phyloP scores from a whole-genome alignment of 176 grass and related monocot species.

The Eragrostis nindensis region DNA sequence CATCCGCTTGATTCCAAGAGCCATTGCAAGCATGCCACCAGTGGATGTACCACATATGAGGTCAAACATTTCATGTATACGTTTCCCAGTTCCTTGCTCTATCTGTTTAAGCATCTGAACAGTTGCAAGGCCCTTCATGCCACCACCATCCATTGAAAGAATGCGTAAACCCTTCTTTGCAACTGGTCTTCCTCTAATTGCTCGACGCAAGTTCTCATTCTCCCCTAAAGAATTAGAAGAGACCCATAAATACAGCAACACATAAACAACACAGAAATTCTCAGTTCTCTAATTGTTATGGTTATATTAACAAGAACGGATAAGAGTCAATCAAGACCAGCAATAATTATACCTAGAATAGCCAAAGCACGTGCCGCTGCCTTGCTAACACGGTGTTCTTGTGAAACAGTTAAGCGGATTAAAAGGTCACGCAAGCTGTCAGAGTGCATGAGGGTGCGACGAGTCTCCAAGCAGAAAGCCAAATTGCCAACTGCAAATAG shows the following conservation, averaged over 20 bases:
- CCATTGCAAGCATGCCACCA: constrained; percentile 97
- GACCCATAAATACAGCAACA: constrained; percentile 31
- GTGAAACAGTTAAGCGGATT: constrained; percentile 75
- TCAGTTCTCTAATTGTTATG: too few relatives aligned
- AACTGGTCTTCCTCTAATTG: constrained; percentile 80
- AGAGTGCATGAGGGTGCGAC: constrained; percentile 79
- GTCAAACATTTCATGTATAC: constrained; percentile 99
- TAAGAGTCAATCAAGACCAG: not conserved
- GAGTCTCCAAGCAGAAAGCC: constrained; percentile 97
- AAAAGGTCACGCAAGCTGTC: constrained; percentile 88
- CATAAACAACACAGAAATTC: too few relatives aligned
- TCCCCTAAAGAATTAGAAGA: constrained; percentile 65
- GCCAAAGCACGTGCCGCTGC: constrained; percentile 92
- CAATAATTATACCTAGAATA: constrained; percentile 75
- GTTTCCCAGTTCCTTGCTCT: constrained; percentile 92
- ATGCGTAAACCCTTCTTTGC: constrained; percentile 91
- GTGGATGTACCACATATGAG: constrained; percentile 99
- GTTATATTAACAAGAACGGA: constrained; percentile 1
- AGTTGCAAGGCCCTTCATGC: constrained; percentile 98
- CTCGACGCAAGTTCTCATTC: constrained; percentile 90
- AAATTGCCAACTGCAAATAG: constrained; percentile 97
- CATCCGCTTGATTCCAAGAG: constrained; percentile 97
- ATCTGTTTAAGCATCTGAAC: constrained; percentile 99
- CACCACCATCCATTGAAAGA: constrained; percentile 98
- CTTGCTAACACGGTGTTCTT: constrained; percentile 70